A percentile compares a stretch with the other conserved stretches of the same genome.
Conservation (phyloP, 2,329 filamentous ascomycete genomes). For the Talaromyces pinophilus region DNA sequence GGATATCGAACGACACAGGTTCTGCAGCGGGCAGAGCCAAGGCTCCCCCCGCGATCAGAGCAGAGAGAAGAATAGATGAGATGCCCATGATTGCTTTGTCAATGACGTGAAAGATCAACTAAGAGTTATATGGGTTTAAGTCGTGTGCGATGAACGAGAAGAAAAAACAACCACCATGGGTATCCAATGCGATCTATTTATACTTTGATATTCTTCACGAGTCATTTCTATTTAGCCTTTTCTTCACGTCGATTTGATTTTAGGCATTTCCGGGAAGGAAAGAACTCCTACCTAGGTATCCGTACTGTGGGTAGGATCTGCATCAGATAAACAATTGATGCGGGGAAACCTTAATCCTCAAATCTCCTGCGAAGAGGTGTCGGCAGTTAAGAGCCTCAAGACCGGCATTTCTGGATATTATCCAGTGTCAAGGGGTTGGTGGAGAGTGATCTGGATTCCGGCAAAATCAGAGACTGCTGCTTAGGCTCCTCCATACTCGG, state of each 20-base stretch:
- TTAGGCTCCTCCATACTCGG: not conserved
- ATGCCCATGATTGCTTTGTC: constrained; percentile 1
- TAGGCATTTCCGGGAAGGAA: not conserved
- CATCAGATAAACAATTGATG: constrained; percentile 2
- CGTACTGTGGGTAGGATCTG: not conserved
- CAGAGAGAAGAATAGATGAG: constrained; percentile 8
- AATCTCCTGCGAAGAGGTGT: not conserved
- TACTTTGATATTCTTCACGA: not conserved
- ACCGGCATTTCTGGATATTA: not conserved
- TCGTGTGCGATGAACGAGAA: not conserved
- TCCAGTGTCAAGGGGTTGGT: not conserved
- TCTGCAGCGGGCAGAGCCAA: constrained; percentile 11
- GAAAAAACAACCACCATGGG: not conserved
- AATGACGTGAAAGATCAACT: not conserved
- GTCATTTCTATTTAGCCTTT: constrained; percentile 1
- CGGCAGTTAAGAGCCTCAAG: not conserved
- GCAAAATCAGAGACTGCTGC: not conserved
- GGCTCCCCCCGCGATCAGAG: constrained; percentile 4
- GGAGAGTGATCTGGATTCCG: not conserved
- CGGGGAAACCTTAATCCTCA: constrained; percentile 6
- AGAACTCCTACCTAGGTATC: not conserved
- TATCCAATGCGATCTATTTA: constrained; percentile 3
- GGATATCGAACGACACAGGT: constrained; percentile 10
- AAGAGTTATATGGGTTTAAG: not conserved
- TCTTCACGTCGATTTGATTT: not conserved